Conservation (phyloP, 768 basidiomycete genomes). For the Tricholoma sp. region DNA sequence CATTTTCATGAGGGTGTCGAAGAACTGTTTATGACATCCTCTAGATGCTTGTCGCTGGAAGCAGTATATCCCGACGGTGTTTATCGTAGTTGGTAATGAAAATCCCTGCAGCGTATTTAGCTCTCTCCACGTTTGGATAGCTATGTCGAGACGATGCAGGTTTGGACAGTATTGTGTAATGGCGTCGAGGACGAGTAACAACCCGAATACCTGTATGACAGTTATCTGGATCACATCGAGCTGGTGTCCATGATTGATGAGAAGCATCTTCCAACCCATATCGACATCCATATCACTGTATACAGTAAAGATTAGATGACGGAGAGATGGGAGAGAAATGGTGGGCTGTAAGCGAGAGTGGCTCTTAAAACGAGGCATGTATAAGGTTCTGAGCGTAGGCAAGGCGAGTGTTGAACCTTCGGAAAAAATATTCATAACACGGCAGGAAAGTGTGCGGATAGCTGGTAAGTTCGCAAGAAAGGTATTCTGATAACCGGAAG, state of each 20-base stretch:
- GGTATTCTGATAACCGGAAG: background rate
- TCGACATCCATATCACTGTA: background rate
- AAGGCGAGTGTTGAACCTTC: background rate
- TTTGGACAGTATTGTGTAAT: slow-evolving; percentile 7
- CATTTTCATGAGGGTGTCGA: slow-evolving; percentile 1
- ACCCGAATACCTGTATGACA: background rate
- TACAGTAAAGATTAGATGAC: slow-evolving; percentile 1
- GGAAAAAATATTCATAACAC: too few species aligned
- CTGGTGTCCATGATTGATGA: slow-evolving; percentile 7
- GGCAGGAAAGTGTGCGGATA: slow-evolving; percentile 3
- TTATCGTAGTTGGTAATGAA: slow-evolving; percentile 7
- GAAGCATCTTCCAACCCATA: background rate
- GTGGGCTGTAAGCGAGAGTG: background rate
- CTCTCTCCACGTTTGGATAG: slow-evolving; percentile 2
- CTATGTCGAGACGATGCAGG: slow-evolving; percentile 12
- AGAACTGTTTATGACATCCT: slow-evolving; percentile 3
- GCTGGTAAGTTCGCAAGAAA: slow-evolving; percentile 7
- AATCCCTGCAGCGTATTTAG: background rate
- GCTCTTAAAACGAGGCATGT: background rate
- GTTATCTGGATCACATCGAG: slow-evolving; percentile 9
- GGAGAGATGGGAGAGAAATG: slow-evolving; percentile 1
- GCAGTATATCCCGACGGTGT: slow-evolving; percentile 11
- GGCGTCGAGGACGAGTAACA: background rate
- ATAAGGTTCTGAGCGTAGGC: background rate
- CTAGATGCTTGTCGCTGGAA: slow-evolving; percentile 3